Evolutionary conservation across 305 asterid genomes (phyloP).

Genomic region (Fraxinus sp.): DNA sequence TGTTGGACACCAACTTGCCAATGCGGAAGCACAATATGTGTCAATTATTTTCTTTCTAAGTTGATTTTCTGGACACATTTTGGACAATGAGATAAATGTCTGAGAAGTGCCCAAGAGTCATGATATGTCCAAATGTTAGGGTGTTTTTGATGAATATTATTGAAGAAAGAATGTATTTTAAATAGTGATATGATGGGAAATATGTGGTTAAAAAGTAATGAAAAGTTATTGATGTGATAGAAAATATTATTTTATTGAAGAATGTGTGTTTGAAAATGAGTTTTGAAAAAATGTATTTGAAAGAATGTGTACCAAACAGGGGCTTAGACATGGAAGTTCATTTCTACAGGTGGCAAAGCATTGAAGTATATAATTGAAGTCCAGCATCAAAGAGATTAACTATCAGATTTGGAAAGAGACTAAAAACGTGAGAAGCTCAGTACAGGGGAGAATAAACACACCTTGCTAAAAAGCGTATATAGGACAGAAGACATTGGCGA

Average conservation of each 20-base stretch:
- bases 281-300: no score
- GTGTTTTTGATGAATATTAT: no score
- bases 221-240: no score
- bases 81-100: not conserved
- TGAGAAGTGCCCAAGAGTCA: not conserved
- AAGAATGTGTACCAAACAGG: no score
- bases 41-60: not conserved
- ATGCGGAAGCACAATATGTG: not conserved
- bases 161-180: no score
- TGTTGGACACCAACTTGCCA: not conserved
- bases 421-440: not conserved
- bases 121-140: not conserved
- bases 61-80: not conserved
- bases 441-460: constrained; percentile 32
- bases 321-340: not conserved
- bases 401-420: not conserved
- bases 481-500: constrained; percentile 85
- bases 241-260: no score
- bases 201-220: no score
- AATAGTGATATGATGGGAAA: no score
- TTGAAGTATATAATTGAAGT: not conserved
- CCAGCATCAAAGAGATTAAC: not conserved
- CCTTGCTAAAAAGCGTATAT: constrained; percentile 87
- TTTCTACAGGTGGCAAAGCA: not conserved
- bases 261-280: no score